These are phyloP conservation scores for Cryphonectria nitschkei DNA, from an alignment of 2,329 filamentous ascomycete genomes.

Conservation along the genomic window DNA sequence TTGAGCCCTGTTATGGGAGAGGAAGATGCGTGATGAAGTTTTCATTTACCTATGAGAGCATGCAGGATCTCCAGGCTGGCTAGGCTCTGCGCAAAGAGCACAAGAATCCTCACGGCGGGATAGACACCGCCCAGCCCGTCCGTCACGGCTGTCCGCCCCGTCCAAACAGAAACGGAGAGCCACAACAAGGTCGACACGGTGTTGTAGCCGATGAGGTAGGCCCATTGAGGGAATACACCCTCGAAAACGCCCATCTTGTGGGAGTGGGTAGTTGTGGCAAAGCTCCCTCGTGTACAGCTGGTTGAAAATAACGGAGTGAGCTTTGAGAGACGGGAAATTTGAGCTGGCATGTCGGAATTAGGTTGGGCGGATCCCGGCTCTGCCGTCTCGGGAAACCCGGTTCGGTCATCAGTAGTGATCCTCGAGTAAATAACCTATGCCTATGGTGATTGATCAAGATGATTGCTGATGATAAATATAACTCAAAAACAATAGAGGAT, in stretches of 20 bases:
- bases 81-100: constrained; percentile 24
- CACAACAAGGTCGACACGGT: constrained; percentile 21
- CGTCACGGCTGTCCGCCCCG: constrained; percentile 16
- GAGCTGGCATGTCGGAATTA: constrained; percentile 9
- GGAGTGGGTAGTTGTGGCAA: background rate
- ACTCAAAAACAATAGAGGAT: no score
- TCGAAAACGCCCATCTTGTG: constrained; percentile 26
- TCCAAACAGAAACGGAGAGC: constrained; percentile 15
- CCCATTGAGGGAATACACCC: constrained; percentile 27
- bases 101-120: constrained; percentile 15
- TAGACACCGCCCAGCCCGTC: constrained; percentile 19
- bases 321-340: background rate
- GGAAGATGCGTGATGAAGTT: background rate
- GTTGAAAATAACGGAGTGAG: background rate
- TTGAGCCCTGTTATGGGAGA: no score
- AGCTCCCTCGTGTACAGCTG: background rate
- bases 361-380: background rate
- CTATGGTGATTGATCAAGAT: background rate
- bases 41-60: constrained; percentile 13
- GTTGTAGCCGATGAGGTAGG: constrained; percentile 29
- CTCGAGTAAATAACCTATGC: no score
- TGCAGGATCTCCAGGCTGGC: constrained; percentile 25
- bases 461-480: background rate
- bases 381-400: background rate
- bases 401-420: background rate